Conservation (phyloP, 2,329 filamentous ascomycete genomes). For the Fusarium bulbicola region DNA sequence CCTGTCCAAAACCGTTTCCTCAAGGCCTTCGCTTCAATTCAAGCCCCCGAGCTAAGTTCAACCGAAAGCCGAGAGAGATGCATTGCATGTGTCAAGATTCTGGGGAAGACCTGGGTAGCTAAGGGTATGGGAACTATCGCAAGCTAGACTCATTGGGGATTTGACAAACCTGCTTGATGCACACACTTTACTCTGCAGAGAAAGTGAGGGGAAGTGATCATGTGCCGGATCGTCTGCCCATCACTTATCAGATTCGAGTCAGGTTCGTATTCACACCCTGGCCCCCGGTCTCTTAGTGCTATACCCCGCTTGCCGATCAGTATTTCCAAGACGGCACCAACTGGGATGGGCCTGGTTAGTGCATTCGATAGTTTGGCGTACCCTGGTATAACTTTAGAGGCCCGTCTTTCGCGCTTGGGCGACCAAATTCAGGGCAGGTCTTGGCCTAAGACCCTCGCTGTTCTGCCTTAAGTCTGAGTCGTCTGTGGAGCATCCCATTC, state of each 20-base stretch:
- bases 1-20: neutral
- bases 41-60: neutral
- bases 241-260: neutral
- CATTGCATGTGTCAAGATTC: constrained; percentile 1
- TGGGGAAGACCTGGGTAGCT: neutral
- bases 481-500: neutral
- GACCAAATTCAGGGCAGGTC: neutral
- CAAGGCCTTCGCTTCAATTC: neutral
- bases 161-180: neutral
- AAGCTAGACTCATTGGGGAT: constrained; percentile 15
- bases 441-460: neutral
- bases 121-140: neutral
- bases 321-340: neutral
- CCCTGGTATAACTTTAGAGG: constrained; percentile 18
- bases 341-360: neutral
- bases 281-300: neutral
- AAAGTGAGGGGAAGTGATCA: constrained; percentile 18
- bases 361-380: neutral
- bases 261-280: constrained; percentile 4
- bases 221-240: neutral
- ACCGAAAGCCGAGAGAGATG: neutral
- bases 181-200: constrained; percentile 6
- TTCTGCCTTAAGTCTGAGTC: neutral
- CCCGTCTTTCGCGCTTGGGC: neutral
- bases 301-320: constrained; percentile 25